A percentile compares a stretch with the other conserved stretches of the same genome.
These are phyloP conservation scores for Torulaspora indica DNA, from an alignment of 805 yeast species.

Conservation along the genomic window DNA sequence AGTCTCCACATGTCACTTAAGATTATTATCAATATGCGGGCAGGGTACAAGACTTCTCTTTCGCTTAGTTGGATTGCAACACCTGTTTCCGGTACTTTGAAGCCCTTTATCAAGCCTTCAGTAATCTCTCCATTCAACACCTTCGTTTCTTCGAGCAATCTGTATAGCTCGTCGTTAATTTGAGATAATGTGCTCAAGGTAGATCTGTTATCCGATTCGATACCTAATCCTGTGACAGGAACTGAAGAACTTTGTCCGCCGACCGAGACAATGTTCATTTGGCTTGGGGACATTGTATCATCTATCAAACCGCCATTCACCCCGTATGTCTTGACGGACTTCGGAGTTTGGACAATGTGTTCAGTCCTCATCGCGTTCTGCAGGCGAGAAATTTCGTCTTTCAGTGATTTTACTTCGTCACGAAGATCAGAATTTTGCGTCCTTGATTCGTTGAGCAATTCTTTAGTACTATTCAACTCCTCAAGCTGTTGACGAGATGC, in stretches of 20 bases:
- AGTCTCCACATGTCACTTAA: conserved; percentile 97
- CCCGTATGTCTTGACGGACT: conserved; percentile 33
- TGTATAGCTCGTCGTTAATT: conserved; percentile 70
- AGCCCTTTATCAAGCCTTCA: conserved; percentile 76
- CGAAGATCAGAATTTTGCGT: conserved; percentile 64
- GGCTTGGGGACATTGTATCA: conserved; percentile 22
- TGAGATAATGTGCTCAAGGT: conserved; percentile 52
- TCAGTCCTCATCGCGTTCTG: conserved; percentile 37
- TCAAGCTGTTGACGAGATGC: conserved; percentile 59
- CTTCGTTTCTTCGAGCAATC: conserved; percentile 64
- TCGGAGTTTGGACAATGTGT: conserved; percentile 34
- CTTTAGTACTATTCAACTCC: conserved; percentile 57
- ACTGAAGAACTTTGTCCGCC: conserved; percentile 14
- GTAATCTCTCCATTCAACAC: conserved; percentile 76
- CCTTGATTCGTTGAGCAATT: conserved; percentile 52
- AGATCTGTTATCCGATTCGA: conserved; percentile 40
- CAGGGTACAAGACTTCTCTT: conserved; percentile 93
- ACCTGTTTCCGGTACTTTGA: conserved; percentile 81
- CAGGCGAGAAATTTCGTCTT: conserved; percentile 45
- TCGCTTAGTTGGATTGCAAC: conserved; percentile 77
- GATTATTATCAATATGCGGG: conserved; percentile 86
- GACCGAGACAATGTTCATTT: conserved; percentile 20
- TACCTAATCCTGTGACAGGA: conserved; percentile 16
- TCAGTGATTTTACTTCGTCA: conserved; percentile 47
- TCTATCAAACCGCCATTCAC: conserved; percentile 30